These are phyloP conservation scores for Teunomyces aglyptinius DNA, from an alignment of 805 yeast species.

Conservation along the genomic window DNA sequence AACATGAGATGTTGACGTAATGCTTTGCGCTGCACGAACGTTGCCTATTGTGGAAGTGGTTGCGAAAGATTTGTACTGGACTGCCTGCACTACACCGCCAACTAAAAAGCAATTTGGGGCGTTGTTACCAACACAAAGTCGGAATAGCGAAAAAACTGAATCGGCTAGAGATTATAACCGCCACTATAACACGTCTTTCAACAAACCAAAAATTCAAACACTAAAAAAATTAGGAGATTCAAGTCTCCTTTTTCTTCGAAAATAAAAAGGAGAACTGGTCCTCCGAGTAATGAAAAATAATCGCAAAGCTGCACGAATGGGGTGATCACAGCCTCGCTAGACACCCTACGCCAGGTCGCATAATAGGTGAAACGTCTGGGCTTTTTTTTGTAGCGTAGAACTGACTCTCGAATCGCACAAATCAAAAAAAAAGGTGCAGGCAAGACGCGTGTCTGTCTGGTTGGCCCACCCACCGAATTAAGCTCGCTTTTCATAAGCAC, in stretches of 20 bases:
- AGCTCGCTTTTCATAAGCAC: background rate
- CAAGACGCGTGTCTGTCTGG: background rate
- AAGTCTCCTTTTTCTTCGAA: background rate
- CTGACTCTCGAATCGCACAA: background rate
- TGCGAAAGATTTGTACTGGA: constrained; percentile 1
- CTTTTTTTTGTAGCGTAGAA: background rate
- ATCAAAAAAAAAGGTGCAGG: background rate
- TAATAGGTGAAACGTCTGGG: background rate
- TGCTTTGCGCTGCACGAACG: background rate
- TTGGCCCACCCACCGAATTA: constrained; percentile 3
- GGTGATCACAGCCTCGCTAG: background rate
- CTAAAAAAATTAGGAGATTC: background rate
- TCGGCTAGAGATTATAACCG: background rate
- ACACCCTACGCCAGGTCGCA: background rate
- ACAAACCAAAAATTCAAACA: background rate
- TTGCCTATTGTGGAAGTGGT: constrained; percentile 1
- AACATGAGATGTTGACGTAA: background rate
- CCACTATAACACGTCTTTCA: background rate
- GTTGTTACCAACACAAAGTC: constrained; percentile 2
- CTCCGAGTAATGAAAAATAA: background rate
- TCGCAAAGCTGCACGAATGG: background rate
- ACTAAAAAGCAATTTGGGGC: background rate
- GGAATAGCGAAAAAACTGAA: background rate
- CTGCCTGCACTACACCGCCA: background rate
- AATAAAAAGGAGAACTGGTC: background rate